These are phyloP conservation scores for Oryza rufipogon DNA, from an alignment of 176 grass and related monocot genomes.

Conservation along the genomic window DNA sequence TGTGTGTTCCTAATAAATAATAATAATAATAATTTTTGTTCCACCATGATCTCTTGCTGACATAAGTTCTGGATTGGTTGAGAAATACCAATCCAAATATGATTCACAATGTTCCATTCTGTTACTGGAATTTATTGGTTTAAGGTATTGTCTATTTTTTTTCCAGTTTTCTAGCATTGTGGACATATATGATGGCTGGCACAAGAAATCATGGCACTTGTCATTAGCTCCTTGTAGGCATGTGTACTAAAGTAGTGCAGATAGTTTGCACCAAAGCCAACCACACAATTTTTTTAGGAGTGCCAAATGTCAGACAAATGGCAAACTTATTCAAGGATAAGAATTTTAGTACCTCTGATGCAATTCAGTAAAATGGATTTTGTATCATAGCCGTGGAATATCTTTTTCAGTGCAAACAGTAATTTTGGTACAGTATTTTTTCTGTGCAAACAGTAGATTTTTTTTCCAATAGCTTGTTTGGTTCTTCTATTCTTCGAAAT, in stretches of 20 bases:
- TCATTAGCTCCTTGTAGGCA: not conserved
- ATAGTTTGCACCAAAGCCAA: not conserved
- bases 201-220: not conserved
- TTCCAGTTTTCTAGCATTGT: not conserved
- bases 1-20: not conserved
- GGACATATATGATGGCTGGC: not conserved
- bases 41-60: not conserved
- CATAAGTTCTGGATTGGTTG: not conserved
- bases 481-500: slow-evolving; percentile 12
- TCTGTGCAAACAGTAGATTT: not conserved
- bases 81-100: not conserved
- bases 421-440: slow-evolving; percentile 4
- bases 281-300: not conserved
- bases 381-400: not conserved
- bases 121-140: not conserved
- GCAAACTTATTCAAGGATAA: not conserved
- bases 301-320: not conserved
- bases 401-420: not conserved
- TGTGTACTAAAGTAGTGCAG: not conserved
- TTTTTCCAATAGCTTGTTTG: slow-evolving; percentile 25
- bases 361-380: not conserved
- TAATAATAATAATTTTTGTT: not conserved
- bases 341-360: not conserved
- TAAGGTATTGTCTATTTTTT: not conserved
- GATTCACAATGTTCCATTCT: not conserved